Percentiles rank a stretch among this genome's conserved stretches.
phyloP scores from a whole-genome alignment of 225 moss, liverwort and hornwort species.

The Sphagnum contortum region DNA sequence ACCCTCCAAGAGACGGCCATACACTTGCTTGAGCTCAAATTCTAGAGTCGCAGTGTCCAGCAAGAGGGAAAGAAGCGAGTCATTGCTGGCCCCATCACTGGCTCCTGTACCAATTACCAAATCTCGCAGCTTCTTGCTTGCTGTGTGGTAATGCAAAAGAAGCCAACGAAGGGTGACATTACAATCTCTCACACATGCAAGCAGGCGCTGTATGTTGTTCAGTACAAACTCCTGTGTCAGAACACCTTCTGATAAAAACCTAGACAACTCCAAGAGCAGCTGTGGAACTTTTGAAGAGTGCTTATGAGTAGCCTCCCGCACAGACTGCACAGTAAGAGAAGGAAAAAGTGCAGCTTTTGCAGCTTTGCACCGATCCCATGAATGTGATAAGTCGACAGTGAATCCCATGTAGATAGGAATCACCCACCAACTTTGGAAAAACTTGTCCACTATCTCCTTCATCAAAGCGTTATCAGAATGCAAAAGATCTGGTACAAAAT shows the following conservation, averaged over 20 bases:
- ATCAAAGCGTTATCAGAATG: conserved; percentile 67
- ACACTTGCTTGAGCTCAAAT: conserved; percentile 87
- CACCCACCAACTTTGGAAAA: conserved; percentile 79
- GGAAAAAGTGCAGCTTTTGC: conserved; percentile 73
- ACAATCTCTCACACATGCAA: conserved; percentile 76
- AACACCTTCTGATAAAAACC: conserved; percentile 82
- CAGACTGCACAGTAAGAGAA: conserved; percentile 30
- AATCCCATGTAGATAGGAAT: conserved; percentile 91
- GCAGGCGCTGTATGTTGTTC: conserved; percentile 65
- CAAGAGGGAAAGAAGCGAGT: conserved; percentile 72
- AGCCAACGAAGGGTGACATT: conserved; percentile 93
- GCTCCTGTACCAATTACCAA: conserved; percentile 33
- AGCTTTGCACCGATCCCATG: conserved; percentile 88
- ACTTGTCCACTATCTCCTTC: conserved; percentile 93
- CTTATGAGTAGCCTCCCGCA: conserved; percentile 44
- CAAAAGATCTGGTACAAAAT: conserved; percentile 68
- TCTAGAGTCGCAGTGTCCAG: conserved; percentile 85
- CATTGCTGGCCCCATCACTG: conserved; percentile 23
- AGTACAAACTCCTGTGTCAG: conserved; percentile 85
- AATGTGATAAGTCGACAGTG: conserved; percentile 73
- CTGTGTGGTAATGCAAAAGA: conserved; percentile 76
- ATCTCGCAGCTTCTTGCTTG: conserved; percentile 75
- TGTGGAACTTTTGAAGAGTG: conserved; percentile 55
- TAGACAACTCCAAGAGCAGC: conserved; percentile 63
- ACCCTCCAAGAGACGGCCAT: conserved; percentile 79